A percentile compares a stretch with the other conserved stretches of the same genome.
These are phyloP conservation scores for Kwoniella botswanensis DNA, from an alignment of 768 basidiomycete species.

Conservation along the genomic window DNA sequence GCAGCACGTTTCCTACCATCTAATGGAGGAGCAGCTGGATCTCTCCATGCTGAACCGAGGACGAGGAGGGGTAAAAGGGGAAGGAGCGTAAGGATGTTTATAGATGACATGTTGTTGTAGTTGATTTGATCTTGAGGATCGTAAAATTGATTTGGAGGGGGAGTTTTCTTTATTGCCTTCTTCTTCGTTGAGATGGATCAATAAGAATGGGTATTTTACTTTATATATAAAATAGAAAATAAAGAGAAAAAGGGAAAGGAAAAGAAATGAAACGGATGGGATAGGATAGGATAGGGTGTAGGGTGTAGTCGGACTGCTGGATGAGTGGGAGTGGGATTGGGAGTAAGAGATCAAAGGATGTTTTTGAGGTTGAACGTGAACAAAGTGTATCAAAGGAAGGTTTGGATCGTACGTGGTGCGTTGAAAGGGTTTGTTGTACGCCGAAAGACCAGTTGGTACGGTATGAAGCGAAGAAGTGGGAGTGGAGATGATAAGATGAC, in stretches of 20 bases:
- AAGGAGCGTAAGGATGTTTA: constrained; percentile 26
- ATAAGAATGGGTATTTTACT: background rate
- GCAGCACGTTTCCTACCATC: constrained; percentile 13
- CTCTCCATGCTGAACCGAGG: constrained; percentile 22
- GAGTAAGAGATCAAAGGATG: constrained; percentile 3
- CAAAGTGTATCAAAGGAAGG: background rate
- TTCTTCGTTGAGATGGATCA: constrained; percentile 28
- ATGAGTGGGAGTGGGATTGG: background rate
- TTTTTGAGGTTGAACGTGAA: background rate
- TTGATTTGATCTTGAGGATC: background rate
- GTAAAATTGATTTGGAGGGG: background rate
- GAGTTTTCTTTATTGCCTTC: constrained; percentile 9
- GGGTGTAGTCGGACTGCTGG: background rate
- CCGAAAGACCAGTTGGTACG: too few species aligned
- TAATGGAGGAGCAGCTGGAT: constrained; percentile 17
- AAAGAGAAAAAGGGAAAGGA: background rate
- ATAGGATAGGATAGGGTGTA: background rate
- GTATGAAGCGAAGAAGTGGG: too few species aligned
- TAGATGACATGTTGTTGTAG: constrained; percentile 9
- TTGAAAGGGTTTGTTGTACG: too few species aligned
- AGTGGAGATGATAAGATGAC: too few species aligned
- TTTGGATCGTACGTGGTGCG: too few species aligned
- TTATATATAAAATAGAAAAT: background rate
- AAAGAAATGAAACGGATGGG: background rate
- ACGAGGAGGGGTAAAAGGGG: constrained; percentile 44